Evolutionary conservation across 1,284 basidiomycete genomes (phyloP).

Genomic region (Pterulicium gracile): DNA sequence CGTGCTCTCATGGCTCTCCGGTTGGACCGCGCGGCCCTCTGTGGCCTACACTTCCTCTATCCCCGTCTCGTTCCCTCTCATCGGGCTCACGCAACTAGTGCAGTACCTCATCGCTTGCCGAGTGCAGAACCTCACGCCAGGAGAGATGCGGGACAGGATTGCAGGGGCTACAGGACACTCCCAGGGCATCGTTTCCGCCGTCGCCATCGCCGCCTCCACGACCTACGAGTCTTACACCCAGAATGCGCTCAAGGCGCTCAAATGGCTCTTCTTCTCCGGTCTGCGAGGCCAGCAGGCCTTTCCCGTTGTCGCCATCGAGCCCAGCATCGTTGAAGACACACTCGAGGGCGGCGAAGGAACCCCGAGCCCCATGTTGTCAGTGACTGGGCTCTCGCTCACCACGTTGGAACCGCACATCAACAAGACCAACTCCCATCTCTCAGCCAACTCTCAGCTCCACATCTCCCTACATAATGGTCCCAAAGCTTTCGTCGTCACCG

Average conservation of each 20-base stretch:
- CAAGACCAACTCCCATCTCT: slow-evolving; percentile 83
- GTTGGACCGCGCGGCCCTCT: slow-evolving; percentile 60
- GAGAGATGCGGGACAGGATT: slow-evolving; percentile 68
- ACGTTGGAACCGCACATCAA: slow-evolving; percentile 77
- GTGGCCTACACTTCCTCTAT: slow-evolving; percentile 87
- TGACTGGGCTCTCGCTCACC: slow-evolving; percentile 75
- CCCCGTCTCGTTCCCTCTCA: slow-evolving; percentile 92
- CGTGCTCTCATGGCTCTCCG: slow-evolving; percentile 78
- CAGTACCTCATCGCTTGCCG: slow-evolving; percentile 84
- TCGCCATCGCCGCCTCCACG: slow-evolving; percentile 76
- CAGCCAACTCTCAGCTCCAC: slow-evolving; percentile 67
- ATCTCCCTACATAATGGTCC: slow-evolving; percentile 92
- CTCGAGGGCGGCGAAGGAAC: slow-evolving; percentile 88
- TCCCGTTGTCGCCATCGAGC: slow-evolving; percentile 88
- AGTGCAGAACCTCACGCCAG: slow-evolving; percentile 67
- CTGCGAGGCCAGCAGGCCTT: slow-evolving; percentile 91
- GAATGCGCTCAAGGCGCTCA: slow-evolving; percentile 79
- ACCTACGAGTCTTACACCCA: slow-evolving; percentile 63
- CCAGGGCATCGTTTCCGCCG: slow-evolving; percentile 91
- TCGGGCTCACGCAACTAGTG: slow-evolving; percentile 90
- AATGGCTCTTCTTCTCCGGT: slow-evolving; percentile 90
- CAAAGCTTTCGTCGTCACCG: slow-evolving; percentile 88
- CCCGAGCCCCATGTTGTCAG: slow-evolving; percentile 89
- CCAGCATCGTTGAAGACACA: slow-evolving; percentile 78
- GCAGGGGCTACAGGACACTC: slow-evolving; percentile 93